Evolutionary conservation across 2,329 filamentous ascomycete species (phyloP).

Genomic region (Colletotrichum brevisporum): DNA sequence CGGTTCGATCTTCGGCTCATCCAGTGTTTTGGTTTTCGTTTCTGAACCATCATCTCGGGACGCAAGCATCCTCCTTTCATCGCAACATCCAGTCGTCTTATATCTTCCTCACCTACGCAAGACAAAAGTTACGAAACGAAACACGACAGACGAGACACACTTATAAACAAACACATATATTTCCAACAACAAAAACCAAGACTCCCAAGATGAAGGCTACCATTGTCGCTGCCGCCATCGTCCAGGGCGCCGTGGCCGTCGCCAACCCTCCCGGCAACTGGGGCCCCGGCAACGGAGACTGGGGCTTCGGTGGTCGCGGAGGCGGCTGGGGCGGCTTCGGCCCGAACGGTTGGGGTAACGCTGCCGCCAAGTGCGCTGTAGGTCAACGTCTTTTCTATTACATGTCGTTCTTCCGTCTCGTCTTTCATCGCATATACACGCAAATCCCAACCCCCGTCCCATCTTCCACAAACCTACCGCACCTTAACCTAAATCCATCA

Average conservation of each 20-base stretch:
- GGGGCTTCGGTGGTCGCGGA: constrained; percentile 30
- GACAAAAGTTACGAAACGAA: too few species aligned
- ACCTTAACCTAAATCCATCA: too few species aligned
- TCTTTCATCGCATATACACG: neutral
- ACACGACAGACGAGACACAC: neutral
- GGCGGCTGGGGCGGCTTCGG: constrained; percentile 31
- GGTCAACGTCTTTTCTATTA: neutral
- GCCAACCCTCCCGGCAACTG: constrained; percentile 36
- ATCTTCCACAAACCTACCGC: too few species aligned
- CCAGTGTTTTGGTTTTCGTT: constrained; percentile 6
- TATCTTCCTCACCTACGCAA: too few species aligned
- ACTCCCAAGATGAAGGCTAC: constrained; percentile 37
- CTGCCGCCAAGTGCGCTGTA: constrained; percentile 34
- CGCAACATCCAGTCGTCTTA: constrained; percentile 22
- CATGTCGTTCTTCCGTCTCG: constrained; percentile 3
- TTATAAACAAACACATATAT: too few species aligned
- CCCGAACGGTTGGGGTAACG: constrained; percentile 24
- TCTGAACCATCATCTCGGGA: constrained; percentile 28
- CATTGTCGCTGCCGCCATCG: constrained; percentile 32
- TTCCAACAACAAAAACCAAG: neutral
- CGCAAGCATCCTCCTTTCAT: constrained; percentile 27
- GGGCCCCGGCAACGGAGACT: constrained; percentile 31
- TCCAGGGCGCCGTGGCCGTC: constrained; percentile 30
- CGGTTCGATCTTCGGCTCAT: constrained; percentile 28
- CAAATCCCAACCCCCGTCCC: neutral